Percentiles rank a stretch among this genome's conserved stretches.
These are phyloP conservation scores for Suhomyces maxii DNA, from an alignment of 1,139 yeast genomes.

Conservation along the genomic window DNA sequence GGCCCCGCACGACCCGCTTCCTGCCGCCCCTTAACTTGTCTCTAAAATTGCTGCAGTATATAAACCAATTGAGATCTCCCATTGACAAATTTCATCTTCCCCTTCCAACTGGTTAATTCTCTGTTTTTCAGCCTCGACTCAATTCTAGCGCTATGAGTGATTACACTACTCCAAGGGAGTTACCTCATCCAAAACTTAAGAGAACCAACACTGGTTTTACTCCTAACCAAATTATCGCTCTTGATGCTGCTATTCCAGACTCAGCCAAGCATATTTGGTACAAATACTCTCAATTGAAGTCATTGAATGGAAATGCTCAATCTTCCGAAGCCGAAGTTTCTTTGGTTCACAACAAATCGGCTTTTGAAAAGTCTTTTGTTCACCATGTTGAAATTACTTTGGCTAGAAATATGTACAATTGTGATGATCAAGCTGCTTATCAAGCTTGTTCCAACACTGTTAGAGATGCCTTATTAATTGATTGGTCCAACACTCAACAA, in stretches of 20 bases:
- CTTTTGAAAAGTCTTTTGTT: slow-evolving; percentile 70
- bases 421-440: slow-evolving; percentile 90
- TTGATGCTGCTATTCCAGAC: slow-evolving; percentile 80
- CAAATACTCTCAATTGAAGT: slow-evolving; percentile 49
- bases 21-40: slow-evolving; percentile 5
- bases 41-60: slow-evolving; percentile 2
- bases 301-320: slow-evolving; percentile 24
- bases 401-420: slow-evolving; percentile 87
- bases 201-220: slow-evolving; percentile 89
- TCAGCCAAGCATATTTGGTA: slow-evolving; percentile 77
- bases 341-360: slow-evolving; percentile 33
- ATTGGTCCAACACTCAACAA: slow-evolving; percentile 95
- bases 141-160: slow-evolving; percentile 32
- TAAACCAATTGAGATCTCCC: background rate
- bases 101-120: background rate
- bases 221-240: slow-evolving; percentile 81
- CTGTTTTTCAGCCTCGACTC: background rate
- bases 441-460: slow-evolving; percentile 82
- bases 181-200: slow-evolving; percentile 49
- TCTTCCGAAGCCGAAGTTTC: slow-evolving; percentile 32
- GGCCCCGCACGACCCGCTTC: slow-evolving; percentile 6
- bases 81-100: background rate
- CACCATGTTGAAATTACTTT: slow-evolving; percentile 86
- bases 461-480: slow-evolving; percentile 76
- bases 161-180: slow-evolving; percentile 41